A percentile compares a stretch with the other conserved stretches of the same genome.
Conservation (phyloP, 2,329 filamentous ascomycete genomes). For the Botrytis byssoidea region DNA sequence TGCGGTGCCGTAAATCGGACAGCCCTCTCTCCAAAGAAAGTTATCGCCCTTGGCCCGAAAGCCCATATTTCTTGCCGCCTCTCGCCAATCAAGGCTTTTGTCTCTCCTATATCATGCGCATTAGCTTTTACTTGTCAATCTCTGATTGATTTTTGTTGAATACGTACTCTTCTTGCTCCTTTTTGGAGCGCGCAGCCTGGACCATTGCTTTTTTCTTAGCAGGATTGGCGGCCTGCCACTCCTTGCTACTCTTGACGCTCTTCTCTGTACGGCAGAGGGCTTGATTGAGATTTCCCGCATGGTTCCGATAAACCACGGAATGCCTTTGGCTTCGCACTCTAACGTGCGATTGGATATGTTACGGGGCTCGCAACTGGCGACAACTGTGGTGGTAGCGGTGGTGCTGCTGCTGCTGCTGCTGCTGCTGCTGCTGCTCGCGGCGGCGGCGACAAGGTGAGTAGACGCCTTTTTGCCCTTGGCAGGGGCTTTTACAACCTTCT, state of each 20-base stretch:
- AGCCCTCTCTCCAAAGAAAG: not conserved
- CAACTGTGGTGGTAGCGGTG: not conserved
- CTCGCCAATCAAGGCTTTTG: not conserved
- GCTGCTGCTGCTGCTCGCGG: too few relatives aligned
- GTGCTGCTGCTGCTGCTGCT: too few relatives aligned
- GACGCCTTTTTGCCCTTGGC: not conserved
- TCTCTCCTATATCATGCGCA: not conserved
- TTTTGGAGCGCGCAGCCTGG: not conserved
- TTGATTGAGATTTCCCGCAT: not conserved
- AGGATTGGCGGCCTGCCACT: not conserved
- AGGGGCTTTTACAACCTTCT: not conserved
- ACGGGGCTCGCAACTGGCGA: not conserved
- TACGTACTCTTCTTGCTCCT: not conserved
- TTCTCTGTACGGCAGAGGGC: not conserved
- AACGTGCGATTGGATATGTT: not conserved
- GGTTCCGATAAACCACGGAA: not conserved
- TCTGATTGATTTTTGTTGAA: not conserved
- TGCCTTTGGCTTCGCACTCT: not conserved
- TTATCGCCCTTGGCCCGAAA: not conserved
- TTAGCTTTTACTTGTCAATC: not conserved
- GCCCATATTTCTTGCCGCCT: not conserved
- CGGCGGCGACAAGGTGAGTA: not conserved
- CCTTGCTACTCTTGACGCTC: not conserved
- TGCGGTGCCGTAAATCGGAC: not conserved
- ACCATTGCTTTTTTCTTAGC: not conserved